phyloP scores from a whole-genome alignment of 2,329 filamentous ascomycete genomes.

The Pseudogymnoascus sp. region DNA sequence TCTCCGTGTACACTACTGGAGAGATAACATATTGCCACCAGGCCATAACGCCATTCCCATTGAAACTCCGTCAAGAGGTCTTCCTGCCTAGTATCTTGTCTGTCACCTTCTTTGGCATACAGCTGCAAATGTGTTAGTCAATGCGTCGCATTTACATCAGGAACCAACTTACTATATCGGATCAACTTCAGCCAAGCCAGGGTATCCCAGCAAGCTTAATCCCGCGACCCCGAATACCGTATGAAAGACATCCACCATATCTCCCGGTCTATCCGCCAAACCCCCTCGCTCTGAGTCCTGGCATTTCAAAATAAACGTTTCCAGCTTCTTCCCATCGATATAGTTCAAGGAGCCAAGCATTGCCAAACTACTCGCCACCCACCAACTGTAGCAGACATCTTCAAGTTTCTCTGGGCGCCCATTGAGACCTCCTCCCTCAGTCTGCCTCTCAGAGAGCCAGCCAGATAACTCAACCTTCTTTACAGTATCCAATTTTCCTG shows the following conservation, averaged over 20 bases:
- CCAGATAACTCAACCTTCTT: conserved; percentile 72
- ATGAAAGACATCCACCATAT: conserved; percentile 97
- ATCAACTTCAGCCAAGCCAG: conserved; percentile 71
- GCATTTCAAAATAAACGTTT: conserved; percentile 73
- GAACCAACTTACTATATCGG: conserved; percentile 62
- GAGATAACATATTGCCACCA: background rate
- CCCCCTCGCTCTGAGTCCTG: conserved; percentile 82
- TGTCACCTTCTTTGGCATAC: conserved; percentile 62
- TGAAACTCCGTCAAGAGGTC: background rate
- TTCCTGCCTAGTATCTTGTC: conserved; percentile 45
- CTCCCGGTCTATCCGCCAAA: conserved; percentile 79
- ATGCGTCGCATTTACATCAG: background rate
- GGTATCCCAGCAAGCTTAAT: conserved; percentile 71
- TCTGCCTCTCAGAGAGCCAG: conserved; percentile 90
- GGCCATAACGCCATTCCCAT: background rate
- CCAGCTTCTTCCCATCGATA: conserved; percentile 78
- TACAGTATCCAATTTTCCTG: conserved; percentile 69
- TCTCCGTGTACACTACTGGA: conserved; percentile 7
- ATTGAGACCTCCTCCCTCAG: conserved; percentile 81
- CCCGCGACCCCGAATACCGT: conserved; percentile 85
- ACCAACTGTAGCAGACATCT: conserved; percentile 99
- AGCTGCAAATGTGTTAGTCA: conserved; percentile 34
- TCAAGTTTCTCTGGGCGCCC: conserved; percentile 91
- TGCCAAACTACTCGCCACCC: conserved; percentile 84
- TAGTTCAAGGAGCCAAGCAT: conserved; percentile 85